A percentile compares a stretch with the other conserved stretches of the same genome.
phyloP scores from a whole-genome alignment of 208 protist species.

The Leishmania guyanensis region DNA sequence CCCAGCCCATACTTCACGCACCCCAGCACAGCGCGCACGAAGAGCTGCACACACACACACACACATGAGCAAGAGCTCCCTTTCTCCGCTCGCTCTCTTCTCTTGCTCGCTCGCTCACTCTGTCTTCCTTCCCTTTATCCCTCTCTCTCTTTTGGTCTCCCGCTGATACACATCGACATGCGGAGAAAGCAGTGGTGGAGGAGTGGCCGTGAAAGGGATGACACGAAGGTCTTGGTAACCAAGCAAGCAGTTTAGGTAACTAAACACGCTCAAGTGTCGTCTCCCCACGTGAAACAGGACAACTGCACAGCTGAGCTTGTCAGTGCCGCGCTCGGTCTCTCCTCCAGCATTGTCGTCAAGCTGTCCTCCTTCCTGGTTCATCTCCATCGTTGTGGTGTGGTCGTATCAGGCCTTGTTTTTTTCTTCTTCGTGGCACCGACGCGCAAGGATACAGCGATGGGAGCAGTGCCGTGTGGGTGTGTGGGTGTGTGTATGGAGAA shows the following conservation, averaged over 20 bases:
- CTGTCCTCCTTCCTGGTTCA: neutral
- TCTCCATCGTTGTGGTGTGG: neutral
- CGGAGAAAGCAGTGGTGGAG: neutral
- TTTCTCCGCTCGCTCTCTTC: neutral
- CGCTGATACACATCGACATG: neutral
- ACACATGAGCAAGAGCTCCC: neutral
- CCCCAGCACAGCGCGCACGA: neutral
- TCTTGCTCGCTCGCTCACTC: neutral
- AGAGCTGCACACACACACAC: neutral
- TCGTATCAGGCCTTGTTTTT: neutral
- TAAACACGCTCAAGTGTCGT: neutral
- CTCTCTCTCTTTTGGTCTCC: neutral
- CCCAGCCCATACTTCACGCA: neutral
- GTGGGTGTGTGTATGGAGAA: neutral
- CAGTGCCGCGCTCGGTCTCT: neutral
- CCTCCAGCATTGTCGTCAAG: neutral
- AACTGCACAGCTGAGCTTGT: neutral
- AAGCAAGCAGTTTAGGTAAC: slow-evolving; percentile 6
- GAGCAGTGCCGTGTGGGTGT: too few relatives aligned
- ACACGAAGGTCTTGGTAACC: neutral
- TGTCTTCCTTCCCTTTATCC: neutral
- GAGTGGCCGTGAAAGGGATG: neutral
- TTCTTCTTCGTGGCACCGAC: neutral
- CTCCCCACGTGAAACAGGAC: neutral
- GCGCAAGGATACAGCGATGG: neutral